Evolutionary conservation across 495 filamentous ascomycete genomes (phyloP).

Genomic region (Achaetomiella virescens): DNA sequence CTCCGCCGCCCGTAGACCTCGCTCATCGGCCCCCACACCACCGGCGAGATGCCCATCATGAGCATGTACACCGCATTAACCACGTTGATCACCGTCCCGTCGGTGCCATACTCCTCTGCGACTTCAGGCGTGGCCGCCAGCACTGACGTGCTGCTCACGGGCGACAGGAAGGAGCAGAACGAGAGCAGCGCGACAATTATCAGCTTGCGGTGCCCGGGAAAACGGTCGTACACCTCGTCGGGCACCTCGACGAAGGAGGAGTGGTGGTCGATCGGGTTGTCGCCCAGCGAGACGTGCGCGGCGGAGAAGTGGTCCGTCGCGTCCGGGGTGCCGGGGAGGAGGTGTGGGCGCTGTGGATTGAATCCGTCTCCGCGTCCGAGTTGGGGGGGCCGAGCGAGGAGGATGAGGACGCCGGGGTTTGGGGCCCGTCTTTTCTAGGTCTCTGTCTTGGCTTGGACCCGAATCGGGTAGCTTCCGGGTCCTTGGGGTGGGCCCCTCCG

Average conservation of each 20-base stretch:
- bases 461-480: too few relatives aligned
- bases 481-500: too few relatives aligned
- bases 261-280: conserved; percentile 2
- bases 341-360: too few relatives aligned
- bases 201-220: conserved; percentile 50
- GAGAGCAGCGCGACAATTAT: conserved; percentile 58
- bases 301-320: conserved; percentile 25
- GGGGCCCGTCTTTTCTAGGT: too few relatives aligned
- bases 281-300: conserved; percentile 36
- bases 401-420: too few relatives aligned
- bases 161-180: conserved; percentile 62
- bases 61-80: conserved; percentile 64
- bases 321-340: background rate
- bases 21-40: conserved; percentile 62
- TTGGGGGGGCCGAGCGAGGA: too few relatives aligned
- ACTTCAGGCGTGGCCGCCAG: conserved; percentile 66
- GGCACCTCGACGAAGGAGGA: conserved; percentile 13
- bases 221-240: conserved; percentile 47
- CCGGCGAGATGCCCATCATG: conserved; percentile 62
- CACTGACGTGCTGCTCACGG: conserved; percentile 62
- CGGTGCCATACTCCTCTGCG: conserved; percentile 53
- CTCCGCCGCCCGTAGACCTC: conserved; percentile 59
- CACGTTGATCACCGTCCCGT: conserved; percentile 59
- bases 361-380: too few relatives aligned
- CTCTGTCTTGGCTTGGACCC: too few relatives aligned